Conservation (phyloP, 1,284 basidiomycete genomes). For the Leccinum subspadiceum region DNA sequence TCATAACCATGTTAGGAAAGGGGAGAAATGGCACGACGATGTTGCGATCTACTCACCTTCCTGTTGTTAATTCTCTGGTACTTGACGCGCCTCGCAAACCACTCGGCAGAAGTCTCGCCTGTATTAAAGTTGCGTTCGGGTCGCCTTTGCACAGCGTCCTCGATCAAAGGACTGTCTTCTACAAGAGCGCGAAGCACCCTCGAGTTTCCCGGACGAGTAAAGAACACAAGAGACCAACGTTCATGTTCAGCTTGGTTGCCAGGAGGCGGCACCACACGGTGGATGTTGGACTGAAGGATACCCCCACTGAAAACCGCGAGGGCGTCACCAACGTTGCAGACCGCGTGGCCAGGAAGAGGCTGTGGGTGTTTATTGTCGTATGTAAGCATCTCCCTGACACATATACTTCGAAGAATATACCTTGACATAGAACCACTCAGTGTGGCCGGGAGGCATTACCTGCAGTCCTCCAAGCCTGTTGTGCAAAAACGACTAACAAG, state of each 20-base stretch:
- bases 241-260: conserved; percentile 43
- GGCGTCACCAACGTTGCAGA: conserved; percentile 63
- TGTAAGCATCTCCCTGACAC: neutral
- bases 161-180: conserved; percentile 50
- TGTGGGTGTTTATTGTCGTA: neutral
- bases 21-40: neutral
- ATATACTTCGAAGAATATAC: conserved; percentile 28
- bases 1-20: neutral
- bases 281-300: conserved; percentile 55
- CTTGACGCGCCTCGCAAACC: conserved; percentile 48
- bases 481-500: conserved; percentile 55
- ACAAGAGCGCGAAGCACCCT: conserved; percentile 45
- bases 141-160: conserved; percentile 36
- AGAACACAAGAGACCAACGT: conserved; percentile 63
- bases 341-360: conserved; percentile 58
- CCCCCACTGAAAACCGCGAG: conserved; percentile 58
- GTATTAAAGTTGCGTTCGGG: conserved; percentile 38
- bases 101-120: conserved; percentile 45
- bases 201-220: conserved; percentile 57
- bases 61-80: conserved; percentile 46
- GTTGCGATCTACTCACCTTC: conserved; percentile 28
- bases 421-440: conserved; percentile 69
- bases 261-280: conserved; percentile 51
- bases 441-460: conserved; percentile 59
- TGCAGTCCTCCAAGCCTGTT: conserved; percentile 73